Conservation (phyloP, 2,329 filamentous ascomycete species). For the Keithomyces neogunnii region DNA sequence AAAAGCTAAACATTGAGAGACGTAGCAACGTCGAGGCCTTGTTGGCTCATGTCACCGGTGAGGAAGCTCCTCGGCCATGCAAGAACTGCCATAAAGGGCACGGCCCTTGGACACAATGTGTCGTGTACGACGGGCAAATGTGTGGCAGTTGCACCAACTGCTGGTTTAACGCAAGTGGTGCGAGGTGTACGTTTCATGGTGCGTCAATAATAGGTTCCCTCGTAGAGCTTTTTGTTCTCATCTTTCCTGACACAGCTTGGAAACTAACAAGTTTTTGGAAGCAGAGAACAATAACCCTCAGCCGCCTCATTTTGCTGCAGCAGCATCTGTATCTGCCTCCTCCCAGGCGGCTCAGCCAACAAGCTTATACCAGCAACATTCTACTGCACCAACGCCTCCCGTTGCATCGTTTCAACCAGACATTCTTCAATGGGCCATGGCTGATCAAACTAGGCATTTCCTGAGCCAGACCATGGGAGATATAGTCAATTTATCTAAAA, state of each 20-base stretch:
- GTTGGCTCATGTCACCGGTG: constrained; percentile 48
- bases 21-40: constrained; percentile 53
- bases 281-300: constrained; percentile 38
- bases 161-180: constrained; percentile 55
- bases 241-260: not conserved
- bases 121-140: constrained; percentile 53
- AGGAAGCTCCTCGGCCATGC: constrained; percentile 38
- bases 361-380: constrained; percentile 1
- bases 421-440: constrained; percentile 27
- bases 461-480: constrained; percentile 35
- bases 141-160: constrained; percentile 55
- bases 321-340: constrained; percentile 1
- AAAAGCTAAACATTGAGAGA: constrained; percentile 45
- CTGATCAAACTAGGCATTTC: constrained; percentile 13
- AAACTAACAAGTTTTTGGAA: not conserved
- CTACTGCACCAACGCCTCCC: constrained; percentile 1
- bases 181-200: constrained; percentile 54
- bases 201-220: constrained; percentile 14
- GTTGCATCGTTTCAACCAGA: constrained; percentile 6
- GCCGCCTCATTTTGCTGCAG: constrained; percentile 13
- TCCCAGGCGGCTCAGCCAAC: constrained; percentile 17
- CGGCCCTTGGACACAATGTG: constrained; percentile 49
- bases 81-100: constrained; percentile 54
- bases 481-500: constrained; percentile 32
- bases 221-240: not conserved